Conservation (phyloP, 2,329 filamentous ascomycete genomes). For the Dothistroma septosporum region DNA sequence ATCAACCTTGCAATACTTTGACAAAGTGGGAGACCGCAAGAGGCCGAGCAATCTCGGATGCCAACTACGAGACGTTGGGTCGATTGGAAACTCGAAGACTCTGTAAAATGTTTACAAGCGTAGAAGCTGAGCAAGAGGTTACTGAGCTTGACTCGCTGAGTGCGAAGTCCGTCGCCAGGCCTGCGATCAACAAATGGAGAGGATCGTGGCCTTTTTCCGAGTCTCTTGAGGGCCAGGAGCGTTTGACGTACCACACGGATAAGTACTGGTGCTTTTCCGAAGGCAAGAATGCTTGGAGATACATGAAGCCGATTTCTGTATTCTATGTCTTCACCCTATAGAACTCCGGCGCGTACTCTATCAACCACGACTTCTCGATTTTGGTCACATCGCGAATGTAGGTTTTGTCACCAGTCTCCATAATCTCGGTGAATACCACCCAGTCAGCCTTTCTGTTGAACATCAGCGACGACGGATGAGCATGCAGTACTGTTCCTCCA, state of each 20-base stretch:
- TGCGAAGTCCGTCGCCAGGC: not conserved
- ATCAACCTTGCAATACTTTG: not conserved
- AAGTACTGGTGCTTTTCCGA: not conserved
- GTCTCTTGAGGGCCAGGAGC: not conserved
- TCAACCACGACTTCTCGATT: conserved; percentile 86
- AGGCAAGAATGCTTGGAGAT: not conserved
- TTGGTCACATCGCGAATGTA: conserved; percentile 91
- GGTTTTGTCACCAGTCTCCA: conserved; percentile 83
- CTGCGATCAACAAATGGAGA: not conserved
- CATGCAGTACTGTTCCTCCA: conserved; percentile 71
- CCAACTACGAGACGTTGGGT: not conserved
- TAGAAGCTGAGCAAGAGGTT: not conserved
- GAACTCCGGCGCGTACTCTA: conserved; percentile 82
- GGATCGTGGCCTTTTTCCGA: not conserved
- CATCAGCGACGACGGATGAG: conserved; percentile 88
- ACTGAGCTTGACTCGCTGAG: not conserved
- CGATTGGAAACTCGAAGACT: not conserved
- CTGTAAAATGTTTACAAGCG: not conserved
- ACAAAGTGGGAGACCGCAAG: not conserved
- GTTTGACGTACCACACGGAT: not conserved
- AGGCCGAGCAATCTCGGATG: not conserved
- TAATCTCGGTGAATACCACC: conserved; percentile 91
- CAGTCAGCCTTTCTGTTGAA: conserved; percentile 96
- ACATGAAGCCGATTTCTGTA: not conserved
- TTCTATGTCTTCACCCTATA: conserved; percentile 56